Conservation (phyloP, 139 green algal genomes). For the Tetratostichococcus sp. region DNA sequence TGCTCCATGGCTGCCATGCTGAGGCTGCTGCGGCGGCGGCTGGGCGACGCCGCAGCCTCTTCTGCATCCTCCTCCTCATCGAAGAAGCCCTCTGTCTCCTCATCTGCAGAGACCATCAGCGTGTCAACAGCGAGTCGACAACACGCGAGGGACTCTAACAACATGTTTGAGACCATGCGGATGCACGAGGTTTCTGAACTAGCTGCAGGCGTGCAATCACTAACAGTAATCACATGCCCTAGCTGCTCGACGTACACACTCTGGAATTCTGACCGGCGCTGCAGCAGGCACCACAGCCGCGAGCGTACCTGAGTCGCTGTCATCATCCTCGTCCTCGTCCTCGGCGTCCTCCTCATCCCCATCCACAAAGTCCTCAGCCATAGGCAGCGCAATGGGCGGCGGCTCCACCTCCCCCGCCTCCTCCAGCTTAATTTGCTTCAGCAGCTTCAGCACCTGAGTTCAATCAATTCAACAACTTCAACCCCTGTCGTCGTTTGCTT, state of each 20-base stretch:
- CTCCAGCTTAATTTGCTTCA: slow-evolving; percentile 42
- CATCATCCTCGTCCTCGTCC: background rate
- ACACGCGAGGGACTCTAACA: no score
- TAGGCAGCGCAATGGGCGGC: slow-evolving; percentile 30
- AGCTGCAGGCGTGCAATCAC: no score
- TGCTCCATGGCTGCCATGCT: background rate
- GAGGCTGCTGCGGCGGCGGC: background rate
- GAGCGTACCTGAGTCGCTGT: background rate
- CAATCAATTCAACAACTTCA: no score
- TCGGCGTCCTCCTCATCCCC: background rate
- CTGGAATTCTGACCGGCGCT: no score
- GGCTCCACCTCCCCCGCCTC: slow-evolving; percentile 25
- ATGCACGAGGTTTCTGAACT: no score
- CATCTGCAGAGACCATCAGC: background rate
- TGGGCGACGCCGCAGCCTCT: background rate
- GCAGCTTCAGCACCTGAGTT: slow-evolving; percentile 29
- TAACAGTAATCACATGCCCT: no score
- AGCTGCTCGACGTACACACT: no score
- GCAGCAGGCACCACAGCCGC: no score
- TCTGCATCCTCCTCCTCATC: background rate
- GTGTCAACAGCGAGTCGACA: no score
- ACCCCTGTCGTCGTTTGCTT: no score
- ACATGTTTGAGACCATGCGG: no score
- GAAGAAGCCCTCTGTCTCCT: background rate
- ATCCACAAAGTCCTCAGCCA: slow-evolving; percentile 2